Evolutionary conservation across 2,329 filamentous ascomycete genomes (phyloP), one percentile per base, ranked within the genome.

Genomic region (Penicillium hordei): DNA sequence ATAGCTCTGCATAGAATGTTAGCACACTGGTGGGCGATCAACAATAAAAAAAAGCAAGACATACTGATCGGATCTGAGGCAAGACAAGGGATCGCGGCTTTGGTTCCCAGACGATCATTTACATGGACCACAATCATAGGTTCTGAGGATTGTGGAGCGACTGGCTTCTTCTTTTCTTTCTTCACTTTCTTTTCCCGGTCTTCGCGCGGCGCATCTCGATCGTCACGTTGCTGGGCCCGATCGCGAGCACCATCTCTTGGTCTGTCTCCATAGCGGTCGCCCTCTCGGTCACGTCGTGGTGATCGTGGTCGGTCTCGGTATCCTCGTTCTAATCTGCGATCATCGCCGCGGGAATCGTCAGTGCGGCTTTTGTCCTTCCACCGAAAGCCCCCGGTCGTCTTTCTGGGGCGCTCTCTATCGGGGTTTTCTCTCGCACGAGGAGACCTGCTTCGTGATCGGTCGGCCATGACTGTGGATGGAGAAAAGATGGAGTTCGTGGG

Each of bases 31-130:
- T 21, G 25, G 25, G 29, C 12, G 10, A 42, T 12, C 19, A 42
- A n/a, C n/a, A 44, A 29, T 12, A 8, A 46, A 49, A 8, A 45
- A 48, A 48, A 23, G 39, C 23, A 38, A 31, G 45, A 72, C 76
- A 67, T 58, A 78, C 78, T 88, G 64, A 97, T 88, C 8, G 87
- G 88, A 76, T 97, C 93, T 3, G 86, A 89, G 0, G 90, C 87
- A 57, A 96, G 81, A 72, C 93, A 97, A 0, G 93, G 93, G 62
- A 97, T 94, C 52, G 90, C 89, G 17, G 93, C 91, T 70, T 96
- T 96, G n/a, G 93, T 97, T 13, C 93, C 93, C 36, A 97, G 80
- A n/a, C 93, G 85, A 75, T 97, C 93, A 73, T 97, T 97, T 70
- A 97, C 87, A 69, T 93, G 86, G 19, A 97, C 93, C 51, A 96